These are phyloP conservation scores for Colletotrichum somersetense DNA, from an alignment of 2,329 filamentous ascomycete genomes.

Conservation along the genomic window DNA sequence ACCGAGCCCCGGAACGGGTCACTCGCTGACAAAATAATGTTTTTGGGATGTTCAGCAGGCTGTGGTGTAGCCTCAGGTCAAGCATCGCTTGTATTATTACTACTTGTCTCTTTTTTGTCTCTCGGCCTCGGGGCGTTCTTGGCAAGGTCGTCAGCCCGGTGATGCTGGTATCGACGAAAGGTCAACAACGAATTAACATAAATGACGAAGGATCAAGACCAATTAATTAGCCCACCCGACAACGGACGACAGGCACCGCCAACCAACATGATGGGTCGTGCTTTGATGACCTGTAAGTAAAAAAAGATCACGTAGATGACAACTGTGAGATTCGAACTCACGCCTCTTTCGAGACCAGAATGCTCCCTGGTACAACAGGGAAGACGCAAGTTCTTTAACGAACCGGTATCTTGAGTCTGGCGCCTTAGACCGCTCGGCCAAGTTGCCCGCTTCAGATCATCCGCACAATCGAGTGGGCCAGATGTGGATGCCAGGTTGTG, in stretches of 20 bases:
- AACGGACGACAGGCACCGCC: neutral
- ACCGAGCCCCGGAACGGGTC: slow-evolving; percentile 6
- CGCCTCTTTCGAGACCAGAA: slow-evolving; percentile 42
- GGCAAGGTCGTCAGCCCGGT: neutral
- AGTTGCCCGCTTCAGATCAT: slow-evolving; percentile 17
- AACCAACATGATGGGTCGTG: neutral
- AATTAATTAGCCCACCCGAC: neutral
- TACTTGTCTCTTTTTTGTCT: neutral
- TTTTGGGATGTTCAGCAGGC: neutral
- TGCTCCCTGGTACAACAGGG: slow-evolving; percentile 13
- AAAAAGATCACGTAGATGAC: slow-evolving; percentile 2
- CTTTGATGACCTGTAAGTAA: neutral
- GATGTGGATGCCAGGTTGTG: neutral
- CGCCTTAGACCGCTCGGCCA: slow-evolving; percentile 42
- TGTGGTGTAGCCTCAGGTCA: neutral
- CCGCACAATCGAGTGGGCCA: neutral
- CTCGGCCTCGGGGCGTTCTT: neutral
- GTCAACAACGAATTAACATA: too few species aligned
- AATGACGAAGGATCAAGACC: too few species aligned
- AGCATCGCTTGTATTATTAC: too few species aligned
- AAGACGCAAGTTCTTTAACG: neutral
- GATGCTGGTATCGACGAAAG: neutral
- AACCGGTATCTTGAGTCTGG: slow-evolving; percentile 37
- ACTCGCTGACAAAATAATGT: neutral
- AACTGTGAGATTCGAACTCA: slow-evolving; percentile 43